Percentiles rank a stretch among this genome's conserved stretches.
Conservation (phyloP, 2,329 filamentous ascomycete species). For the Fusarium sp. region DNA sequence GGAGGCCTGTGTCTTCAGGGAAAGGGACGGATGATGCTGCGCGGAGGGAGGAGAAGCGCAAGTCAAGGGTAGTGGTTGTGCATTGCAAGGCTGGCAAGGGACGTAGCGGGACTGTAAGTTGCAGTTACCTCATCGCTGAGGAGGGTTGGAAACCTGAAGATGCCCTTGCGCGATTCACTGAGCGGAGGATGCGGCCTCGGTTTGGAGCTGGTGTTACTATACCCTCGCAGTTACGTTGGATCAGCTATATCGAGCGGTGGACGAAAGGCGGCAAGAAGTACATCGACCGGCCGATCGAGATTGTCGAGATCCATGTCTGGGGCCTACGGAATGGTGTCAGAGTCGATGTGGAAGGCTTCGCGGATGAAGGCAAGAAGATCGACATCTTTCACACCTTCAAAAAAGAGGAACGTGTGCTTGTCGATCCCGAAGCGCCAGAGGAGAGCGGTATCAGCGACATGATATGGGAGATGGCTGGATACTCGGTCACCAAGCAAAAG, state of each 20-base stretch:
- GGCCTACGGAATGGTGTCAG: constrained; percentile 89
- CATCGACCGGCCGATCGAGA: constrained; percentile 83
- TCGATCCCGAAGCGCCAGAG: constrained; percentile 68
- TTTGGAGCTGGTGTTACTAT: constrained; percentile 94
- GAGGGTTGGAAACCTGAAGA: constrained; percentile 71
- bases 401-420: constrained; percentile 76
- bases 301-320: constrained; percentile 91
- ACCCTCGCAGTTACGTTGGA: constrained; percentile 88
- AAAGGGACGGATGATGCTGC: constrained; percentile 33
- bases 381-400: constrained; percentile 85
- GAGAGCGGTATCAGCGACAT: constrained; percentile 63
- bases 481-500: constrained; percentile 44
- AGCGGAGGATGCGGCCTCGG: constrained; percentile 86
- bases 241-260: constrained; percentile 92
- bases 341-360: constrained; percentile 84
- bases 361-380: constrained; percentile 90
- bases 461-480: constrained; percentile 65
- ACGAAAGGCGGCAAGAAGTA: constrained; percentile 80
- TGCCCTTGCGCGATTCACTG: constrained; percentile 73
- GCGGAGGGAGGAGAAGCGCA: constrained; percentile 51
- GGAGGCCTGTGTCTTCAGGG: constrained; percentile 23
- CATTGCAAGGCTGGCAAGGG: constrained; percentile 99
- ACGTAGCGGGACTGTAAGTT: constrained; percentile 87
- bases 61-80: constrained; percentile 81
- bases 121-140: constrained; percentile 90